Percentiles rank a stretch among this genome's conserved stretches.
Evolutionary conservation across 768 basidiomycete species (phyloP).

Genomic region (Dioszegia aurantiaca): DNA sequence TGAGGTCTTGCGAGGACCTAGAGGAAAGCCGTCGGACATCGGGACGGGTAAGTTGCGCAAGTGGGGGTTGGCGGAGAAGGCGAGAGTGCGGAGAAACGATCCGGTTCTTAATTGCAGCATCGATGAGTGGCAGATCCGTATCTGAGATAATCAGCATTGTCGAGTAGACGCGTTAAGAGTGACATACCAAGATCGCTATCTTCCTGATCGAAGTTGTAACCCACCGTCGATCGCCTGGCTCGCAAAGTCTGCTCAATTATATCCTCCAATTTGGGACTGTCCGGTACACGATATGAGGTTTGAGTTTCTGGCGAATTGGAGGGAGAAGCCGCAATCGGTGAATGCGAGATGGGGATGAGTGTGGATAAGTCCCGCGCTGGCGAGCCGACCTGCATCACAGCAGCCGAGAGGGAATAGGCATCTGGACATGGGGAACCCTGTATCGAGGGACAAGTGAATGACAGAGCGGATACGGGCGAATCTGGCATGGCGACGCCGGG

Average conservation of each 20-base stretch:
- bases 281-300: neutral
- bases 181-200: slow-evolving; percentile 36
- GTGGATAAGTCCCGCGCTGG: no score
- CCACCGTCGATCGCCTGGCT: slow-evolving; percentile 9
- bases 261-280: slow-evolving; percentile 9
- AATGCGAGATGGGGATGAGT: no score
- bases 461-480: neutral
- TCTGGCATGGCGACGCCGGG: no score
- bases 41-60: slow-evolving; percentile 1
- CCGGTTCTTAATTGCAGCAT: slow-evolving; percentile 21
- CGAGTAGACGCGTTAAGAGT: neutral
- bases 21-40: slow-evolving; percentile 17
- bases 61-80: neutral
- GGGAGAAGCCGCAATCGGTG: no score
- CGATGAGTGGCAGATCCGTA: slow-evolving; percentile 21
- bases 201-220: slow-evolving; percentile 10
- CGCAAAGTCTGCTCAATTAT: slow-evolving; percentile 12
- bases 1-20: slow-evolving; percentile 6
- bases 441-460: neutral
- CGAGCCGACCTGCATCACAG: slow-evolving; percentile 7
- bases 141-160: slow-evolving; percentile 13
- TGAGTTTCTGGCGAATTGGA: neutral
- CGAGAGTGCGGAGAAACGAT: slow-evolving; percentile 33
- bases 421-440: slow-evolving; percentile 10
- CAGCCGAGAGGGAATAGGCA: slow-evolving; percentile 2